Evolutionary conservation across 2,329 filamentous ascomycete genomes (phyloP).

Genomic region (Aspergillus eucalypticola): DNA sequence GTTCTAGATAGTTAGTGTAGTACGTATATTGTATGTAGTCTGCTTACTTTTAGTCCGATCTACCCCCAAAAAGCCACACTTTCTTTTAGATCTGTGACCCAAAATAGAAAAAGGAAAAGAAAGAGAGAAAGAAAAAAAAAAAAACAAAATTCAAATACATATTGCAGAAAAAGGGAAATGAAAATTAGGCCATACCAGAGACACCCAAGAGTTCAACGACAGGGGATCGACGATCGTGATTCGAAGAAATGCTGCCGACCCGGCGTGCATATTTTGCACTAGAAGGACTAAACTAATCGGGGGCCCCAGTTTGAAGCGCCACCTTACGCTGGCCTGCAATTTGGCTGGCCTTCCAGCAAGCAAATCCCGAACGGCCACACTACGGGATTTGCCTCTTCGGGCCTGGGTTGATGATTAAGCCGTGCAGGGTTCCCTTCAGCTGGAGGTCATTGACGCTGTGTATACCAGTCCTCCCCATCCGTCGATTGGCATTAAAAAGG

Average conservation of each 20-base stretch:
- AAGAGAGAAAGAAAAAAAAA: neutral
- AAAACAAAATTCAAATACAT: neutral
- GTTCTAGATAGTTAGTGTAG: neutral
- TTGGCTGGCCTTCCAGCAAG: conserved; percentile 2
- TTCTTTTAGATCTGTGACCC: neutral
- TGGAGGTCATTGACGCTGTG: conserved; percentile 17
- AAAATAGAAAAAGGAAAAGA: neutral
- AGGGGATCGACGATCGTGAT: neutral
- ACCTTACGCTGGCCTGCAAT: neutral
- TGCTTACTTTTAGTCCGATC: neutral
- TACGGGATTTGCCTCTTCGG: conserved; percentile 37
- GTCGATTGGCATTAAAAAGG: conserved; percentile 14
- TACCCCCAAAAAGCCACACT: neutral
- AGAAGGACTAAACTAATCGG: neutral
- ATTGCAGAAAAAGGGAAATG: neutral
- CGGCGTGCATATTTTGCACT: conserved; percentile 3
- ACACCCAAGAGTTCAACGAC: neutral
- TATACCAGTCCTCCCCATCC: conserved; percentile 35
- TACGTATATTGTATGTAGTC: too few relatives aligned
- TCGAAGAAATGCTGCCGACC: neutral
- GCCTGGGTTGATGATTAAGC: conserved; percentile 33
- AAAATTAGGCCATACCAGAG: neutral
- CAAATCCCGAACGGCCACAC: conserved; percentile 36
- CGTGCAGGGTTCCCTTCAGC: conserved; percentile 15
- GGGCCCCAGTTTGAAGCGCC: neutral